Conservation (phyloP, 345 rosid species). For the Salix dunnii region DNA sequence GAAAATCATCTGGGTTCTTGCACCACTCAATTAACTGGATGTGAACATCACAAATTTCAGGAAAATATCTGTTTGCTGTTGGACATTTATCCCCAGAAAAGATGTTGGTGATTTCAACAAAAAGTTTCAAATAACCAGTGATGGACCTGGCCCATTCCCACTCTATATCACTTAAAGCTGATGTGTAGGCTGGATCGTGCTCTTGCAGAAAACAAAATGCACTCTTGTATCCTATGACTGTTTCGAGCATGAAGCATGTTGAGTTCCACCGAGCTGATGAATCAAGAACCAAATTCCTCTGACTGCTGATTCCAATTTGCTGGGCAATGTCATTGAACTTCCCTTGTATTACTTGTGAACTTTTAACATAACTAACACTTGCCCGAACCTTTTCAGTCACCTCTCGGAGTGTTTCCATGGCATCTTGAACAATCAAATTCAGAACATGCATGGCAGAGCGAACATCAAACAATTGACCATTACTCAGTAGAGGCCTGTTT, state of each 20-base stretch:
- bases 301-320: conserved; percentile 52
- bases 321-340: conserved; percentile 72
- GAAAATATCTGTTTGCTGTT: conserved; percentile 82
- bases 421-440: conserved; percentile 60
- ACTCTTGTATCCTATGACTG: conserved; percentile 58
- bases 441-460: conserved; percentile 70
- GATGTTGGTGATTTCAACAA: conserved; percentile 53
- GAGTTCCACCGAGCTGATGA: conserved; percentile 62
- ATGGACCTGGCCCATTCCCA: conserved; percentile 74
- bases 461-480: conserved; percentile 68
- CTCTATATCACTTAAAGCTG: conserved; percentile 61
- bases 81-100: conserved; percentile 59
- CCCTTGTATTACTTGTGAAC: conserved; percentile 56
- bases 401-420: conserved; percentile 52
- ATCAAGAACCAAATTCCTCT: conserved; percentile 61
- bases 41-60: conserved; percentile 78
- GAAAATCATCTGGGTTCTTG: conserved; percentile 65
- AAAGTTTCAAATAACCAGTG: conserved; percentile 55
- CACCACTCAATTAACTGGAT: conserved; percentile 89
- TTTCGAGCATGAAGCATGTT: conserved; percentile 75
- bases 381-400: conserved; percentile 70
- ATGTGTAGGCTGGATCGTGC: conserved; percentile 47
- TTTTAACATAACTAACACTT: conserved; percentile 70
- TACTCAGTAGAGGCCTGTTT: conserved; percentile 51
- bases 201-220: conserved; percentile 65